A percentile compares a stretch with the other conserved stretches of the same genome.
Conservation (phyloP, 2,329 filamentous ascomycete species). For the Trichophyton benhamiae region DNA sequence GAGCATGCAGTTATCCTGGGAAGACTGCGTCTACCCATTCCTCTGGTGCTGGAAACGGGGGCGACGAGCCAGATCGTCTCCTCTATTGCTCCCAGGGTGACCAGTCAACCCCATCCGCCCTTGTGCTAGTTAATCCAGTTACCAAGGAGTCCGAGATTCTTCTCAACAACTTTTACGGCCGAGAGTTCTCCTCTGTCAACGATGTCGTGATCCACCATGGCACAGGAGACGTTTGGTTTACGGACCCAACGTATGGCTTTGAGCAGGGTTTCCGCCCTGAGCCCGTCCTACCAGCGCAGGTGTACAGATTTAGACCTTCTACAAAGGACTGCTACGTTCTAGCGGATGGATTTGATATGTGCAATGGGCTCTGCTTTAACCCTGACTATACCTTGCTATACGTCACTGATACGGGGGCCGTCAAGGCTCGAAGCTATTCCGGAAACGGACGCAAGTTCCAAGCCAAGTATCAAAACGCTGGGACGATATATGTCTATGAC, state of each 20-base stretch:
- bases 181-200: slow-evolving; percentile 29
- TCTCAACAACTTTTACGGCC: slow-evolving; percentile 25
- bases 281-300: slow-evolving; percentile 25
- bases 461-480: slow-evolving; percentile 12
- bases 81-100: slow-evolving; percentile 35
- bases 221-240: slow-evolving; percentile 30
- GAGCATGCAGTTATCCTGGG: slow-evolving; percentile 11
- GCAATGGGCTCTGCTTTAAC: slow-evolving; percentile 35
- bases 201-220: slow-evolving; percentile 26
- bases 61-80: slow-evolving; percentile 20
- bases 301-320: slow-evolving; percentile 29
- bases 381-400: slow-evolving; percentile 30
- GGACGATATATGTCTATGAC: slow-evolving; percentile 29
- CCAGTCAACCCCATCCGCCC: slow-evolving; percentile 12
- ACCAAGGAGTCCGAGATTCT: slow-evolving; percentile 18
- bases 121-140: slow-evolving; percentile 17
- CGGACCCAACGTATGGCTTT: slow-evolving; percentile 27
- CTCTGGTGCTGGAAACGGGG: not conserved
- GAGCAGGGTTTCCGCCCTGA: slow-evolving; percentile 25
- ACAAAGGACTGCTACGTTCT: slow-evolving; percentile 25
- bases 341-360: slow-evolving; percentile 29
- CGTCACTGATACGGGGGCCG: slow-evolving; percentile 30
- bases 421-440: slow-evolving; percentile 16
- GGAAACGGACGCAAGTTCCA: slow-evolving; percentile 11
- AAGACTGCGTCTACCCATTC: not conserved